Conservation (phyloP, 495 filamentous ascomycete species). For the Penicillium coffeae region DNA sequence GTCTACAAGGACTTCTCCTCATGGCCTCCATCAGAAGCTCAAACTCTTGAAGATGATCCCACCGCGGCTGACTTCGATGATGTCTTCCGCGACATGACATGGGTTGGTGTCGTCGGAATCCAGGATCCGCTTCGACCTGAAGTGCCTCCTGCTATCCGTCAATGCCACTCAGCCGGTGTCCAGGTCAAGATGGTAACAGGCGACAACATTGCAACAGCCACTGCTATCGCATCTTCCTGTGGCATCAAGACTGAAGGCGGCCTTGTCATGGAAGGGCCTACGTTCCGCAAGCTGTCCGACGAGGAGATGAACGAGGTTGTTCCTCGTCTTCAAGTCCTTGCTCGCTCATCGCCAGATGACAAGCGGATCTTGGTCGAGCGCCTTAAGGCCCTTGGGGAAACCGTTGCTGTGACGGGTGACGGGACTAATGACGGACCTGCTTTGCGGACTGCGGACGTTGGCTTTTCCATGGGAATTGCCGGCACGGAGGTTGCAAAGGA, state of each 20-base stretch:
- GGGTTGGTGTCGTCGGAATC: constrained; percentile 61
- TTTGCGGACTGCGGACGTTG: constrained; percentile 79
- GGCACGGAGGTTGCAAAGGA: constrained; percentile 94
- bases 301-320: constrained; percentile 67
- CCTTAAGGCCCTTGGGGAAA: constrained; percentile 71
- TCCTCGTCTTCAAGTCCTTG: constrained; percentile 74
- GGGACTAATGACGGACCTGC: constrained; percentile 90
- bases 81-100: constrained; percentile 56
- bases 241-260: constrained; percentile 75
- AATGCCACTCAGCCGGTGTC: constrained; percentile 74
- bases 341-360: constrained; percentile 83
- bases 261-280: constrained; percentile 77
- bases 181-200: constrained; percentile 87
- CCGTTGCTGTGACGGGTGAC: constrained; percentile 84
- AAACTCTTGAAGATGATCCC: constrained; percentile 47
- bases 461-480: constrained; percentile 90
- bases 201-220: constrained; percentile 78
- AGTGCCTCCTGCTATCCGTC: constrained; percentile 68
- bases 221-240: constrained; percentile 78
- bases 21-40: constrained; percentile 54
- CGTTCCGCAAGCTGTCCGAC: constrained; percentile 73
- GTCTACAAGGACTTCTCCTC: constrained; percentile 59
- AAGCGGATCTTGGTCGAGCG: constrained; percentile 75
- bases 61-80: constrained; percentile 52
- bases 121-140: constrained; percentile 68